These are phyloP conservation scores for Lanzia echinophila DNA, from an alignment of 2,329 filamentous ascomycete species.

Conservation along the genomic window DNA sequence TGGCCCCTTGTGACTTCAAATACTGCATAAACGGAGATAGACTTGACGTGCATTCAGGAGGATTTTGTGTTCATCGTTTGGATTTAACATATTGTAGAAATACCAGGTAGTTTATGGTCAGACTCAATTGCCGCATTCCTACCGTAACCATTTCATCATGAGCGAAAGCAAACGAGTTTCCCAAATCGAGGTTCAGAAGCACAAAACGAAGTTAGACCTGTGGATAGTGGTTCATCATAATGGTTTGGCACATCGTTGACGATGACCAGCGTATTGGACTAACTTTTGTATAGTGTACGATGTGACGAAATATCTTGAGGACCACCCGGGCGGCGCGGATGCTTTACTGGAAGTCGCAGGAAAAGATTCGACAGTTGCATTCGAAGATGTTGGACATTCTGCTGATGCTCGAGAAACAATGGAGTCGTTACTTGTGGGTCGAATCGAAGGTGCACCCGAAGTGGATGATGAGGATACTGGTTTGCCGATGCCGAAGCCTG, in stretches of 20 bases:
- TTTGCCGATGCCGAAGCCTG: constrained; percentile 11
- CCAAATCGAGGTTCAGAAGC: constrained; percentile 40
- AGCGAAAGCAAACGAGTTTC: constrained; percentile 9
- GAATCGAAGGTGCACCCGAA: constrained; percentile 10
- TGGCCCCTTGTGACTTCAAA: no score
- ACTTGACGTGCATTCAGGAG: no score
- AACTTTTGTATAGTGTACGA: constrained; percentile 44
- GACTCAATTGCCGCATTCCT: not conserved
- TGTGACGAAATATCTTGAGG: constrained; percentile 48
- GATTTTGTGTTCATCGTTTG: no score
- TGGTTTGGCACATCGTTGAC: constrained; percentile 32
- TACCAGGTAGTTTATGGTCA: not conserved
- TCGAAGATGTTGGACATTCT: constrained; percentile 83
- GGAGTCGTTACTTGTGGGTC: constrained; percentile 11
- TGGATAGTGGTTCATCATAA: constrained; percentile 53
- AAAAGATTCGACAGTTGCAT: constrained; percentile 70
- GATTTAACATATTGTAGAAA: no score
- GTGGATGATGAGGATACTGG: constrained; percentile 10
- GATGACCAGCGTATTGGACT: not conserved
- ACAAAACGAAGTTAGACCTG: constrained; percentile 41
- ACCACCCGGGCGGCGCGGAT: constrained; percentile 69
- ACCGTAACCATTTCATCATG: constrained; percentile 5
- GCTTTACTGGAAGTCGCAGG: constrained; percentile 72
- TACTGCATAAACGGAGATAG: no score
- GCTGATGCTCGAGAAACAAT: constrained; percentile 18